A percentile compares a stretch with the other conserved stretches of the same genome.
Evolutionary conservation across 2,329 filamentous ascomycete species (phyloP).

Genomic region (Penicillium sp.): DNA sequence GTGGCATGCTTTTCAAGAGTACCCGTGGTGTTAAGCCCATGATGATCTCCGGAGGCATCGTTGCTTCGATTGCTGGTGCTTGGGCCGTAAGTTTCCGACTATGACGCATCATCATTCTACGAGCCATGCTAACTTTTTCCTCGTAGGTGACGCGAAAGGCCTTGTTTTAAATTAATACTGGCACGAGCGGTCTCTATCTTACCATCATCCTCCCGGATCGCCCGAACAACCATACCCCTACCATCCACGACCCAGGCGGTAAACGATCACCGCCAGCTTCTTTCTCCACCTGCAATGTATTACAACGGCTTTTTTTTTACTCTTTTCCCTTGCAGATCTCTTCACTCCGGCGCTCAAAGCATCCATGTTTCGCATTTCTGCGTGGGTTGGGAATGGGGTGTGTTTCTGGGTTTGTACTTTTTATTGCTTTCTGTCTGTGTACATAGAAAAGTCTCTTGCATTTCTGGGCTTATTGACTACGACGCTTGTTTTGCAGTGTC

Average conservation of each 20-base stretch:
- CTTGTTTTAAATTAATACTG: slow-evolving; percentile 50
- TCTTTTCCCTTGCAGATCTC: slow-evolving; percentile 42
- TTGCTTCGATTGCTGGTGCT: slow-evolving; percentile 79
- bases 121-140: slow-evolving; percentile 15
- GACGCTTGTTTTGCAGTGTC: slow-evolving; percentile 32
- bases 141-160: slow-evolving; percentile 58
- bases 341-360: slow-evolving; percentile 53
- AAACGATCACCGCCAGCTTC: slow-evolving; percentile 33
- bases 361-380: slow-evolving; percentile 49
- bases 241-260: slow-evolving; percentile 37
- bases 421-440: slow-evolving; percentile 44
- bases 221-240: slow-evolving; percentile 36
- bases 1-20: slow-evolving; percentile 96
- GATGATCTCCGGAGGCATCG: slow-evolving; percentile 91
- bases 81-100: slow-evolving; percentile 78
- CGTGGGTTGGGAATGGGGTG: slow-evolving; percentile 48
- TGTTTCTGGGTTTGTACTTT: slow-evolving; percentile 48
- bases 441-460: slow-evolving; percentile 51
- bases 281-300: slow-evolving; percentile 43
- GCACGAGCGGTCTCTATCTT: slow-evolving; percentile 19
- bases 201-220: slow-evolving; percentile 29
- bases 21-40: slow-evolving; percentile 88
- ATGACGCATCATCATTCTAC: slow-evolving; percentile 10
- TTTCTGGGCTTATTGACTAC: slow-evolving; percentile 38
- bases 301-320: slow-evolving; percentile 42